phyloP scores from a whole-genome alignment of 257 asterid genomes.

The Salvia rosmarinus region DNA sequence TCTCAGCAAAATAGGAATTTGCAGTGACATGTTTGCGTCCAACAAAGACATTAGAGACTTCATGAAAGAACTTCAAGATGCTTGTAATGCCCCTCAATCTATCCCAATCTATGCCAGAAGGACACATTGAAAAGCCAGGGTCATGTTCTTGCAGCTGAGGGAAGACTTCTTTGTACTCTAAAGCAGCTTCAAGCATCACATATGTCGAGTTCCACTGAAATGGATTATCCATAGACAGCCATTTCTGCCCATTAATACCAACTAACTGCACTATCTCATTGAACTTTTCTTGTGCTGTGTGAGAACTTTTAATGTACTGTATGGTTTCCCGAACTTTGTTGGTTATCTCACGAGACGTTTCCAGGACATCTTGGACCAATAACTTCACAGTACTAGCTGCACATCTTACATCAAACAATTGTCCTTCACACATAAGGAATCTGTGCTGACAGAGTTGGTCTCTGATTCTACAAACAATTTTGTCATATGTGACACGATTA shows the following conservation, averaged over 20 bases:
- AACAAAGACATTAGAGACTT: conserved; percentile 69
- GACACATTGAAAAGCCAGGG: conserved; percentile 56
- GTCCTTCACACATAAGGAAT: conserved; percentile 87
- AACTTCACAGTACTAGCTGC: conserved; percentile 82
- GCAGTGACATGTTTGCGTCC: conserved; percentile 73
- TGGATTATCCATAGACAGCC: conserved; percentile 61
- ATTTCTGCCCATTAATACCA: conserved; percentile 57
- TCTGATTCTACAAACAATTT: conserved; percentile 61
- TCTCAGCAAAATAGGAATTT: conserved; percentile 75
- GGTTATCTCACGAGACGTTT: conserved; percentile 62
- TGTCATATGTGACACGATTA: conserved; percentile 58
- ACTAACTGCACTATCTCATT: conserved; percentile 63
- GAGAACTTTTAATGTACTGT: conserved; percentile 68
- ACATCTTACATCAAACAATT: conserved; percentile 81
- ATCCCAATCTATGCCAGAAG: conserved; percentile 72
- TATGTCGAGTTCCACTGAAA: conserved; percentile 80
- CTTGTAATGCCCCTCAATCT: conserved; percentile 65
- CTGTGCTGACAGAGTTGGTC: conserved; percentile 78
- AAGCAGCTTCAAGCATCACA: conserved; percentile 77
- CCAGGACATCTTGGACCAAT: conserved; percentile 78
- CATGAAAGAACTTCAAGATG: conserved; percentile 78
- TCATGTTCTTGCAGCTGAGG: conserved; percentile 77
- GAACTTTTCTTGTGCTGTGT: conserved; percentile 70
- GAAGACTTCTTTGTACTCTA: conserved; percentile 76
- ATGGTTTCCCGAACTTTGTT: conserved; percentile 73